phyloP scores from a whole-genome alignment of 768 basidiomycete genomes.

The Cyclocybe cylindracea region DNA sequence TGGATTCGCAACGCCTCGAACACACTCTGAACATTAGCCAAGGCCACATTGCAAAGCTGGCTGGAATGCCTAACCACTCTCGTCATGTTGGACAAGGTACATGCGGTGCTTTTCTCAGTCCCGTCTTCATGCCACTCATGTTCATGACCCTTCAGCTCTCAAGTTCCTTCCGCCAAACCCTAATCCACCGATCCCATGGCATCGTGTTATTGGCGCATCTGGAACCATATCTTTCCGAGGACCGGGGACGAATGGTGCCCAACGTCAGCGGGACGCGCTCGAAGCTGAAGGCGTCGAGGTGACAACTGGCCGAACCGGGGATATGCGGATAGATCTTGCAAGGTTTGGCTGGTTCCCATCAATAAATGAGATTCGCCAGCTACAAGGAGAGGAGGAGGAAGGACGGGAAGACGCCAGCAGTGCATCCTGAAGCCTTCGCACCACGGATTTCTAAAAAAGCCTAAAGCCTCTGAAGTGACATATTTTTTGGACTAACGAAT shows the following conservation, averaged over 20 bases:
- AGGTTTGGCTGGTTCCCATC: conserved; percentile 72
- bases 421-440: too few species aligned
- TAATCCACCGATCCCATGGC: conserved; percentile 76
- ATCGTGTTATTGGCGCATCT: conserved; percentile 71
- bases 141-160: conserved; percentile 52
- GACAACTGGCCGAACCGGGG: conserved; percentile 51
- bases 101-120: conserved; percentile 3
- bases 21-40: background rate
- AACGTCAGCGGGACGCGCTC: conserved; percentile 72
- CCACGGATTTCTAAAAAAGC: too few species aligned
- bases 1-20: background rate
- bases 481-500: too few species aligned
- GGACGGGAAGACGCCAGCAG: conserved; percentile 2
- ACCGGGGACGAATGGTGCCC: conserved; percentile 79
- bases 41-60: conserved; percentile 81
- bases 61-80: conserved; percentile 78
- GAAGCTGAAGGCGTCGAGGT: conserved; percentile 86
- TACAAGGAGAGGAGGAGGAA: conserved; percentile 9
- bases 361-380: conserved; percentile 8
- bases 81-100: conserved; percentile 83
- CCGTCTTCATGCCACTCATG: background rate
- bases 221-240: conserved; percentile 83
- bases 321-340: conserved; percentile 56
- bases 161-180: conserved; percentile 66
- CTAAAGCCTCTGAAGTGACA: too few species aligned